Base-by-base conservation (phyloP, 2,329 filamentous ascomycete genomes). In the Fusarium torreyae region DNA sequence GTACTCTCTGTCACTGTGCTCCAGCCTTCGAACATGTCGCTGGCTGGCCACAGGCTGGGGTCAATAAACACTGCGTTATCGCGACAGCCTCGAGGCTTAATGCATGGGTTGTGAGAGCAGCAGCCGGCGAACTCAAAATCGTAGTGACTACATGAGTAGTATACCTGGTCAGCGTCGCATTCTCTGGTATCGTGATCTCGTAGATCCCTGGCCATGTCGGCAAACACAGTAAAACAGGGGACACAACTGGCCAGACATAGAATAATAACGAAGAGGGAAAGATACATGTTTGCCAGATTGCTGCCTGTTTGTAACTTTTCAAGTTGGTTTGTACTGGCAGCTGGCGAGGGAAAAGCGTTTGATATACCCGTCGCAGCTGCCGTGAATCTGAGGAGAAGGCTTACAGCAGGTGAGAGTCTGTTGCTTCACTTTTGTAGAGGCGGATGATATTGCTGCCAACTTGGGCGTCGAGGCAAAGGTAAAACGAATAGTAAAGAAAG, bases 91-190 rank as follows among this genome's bases (percentile, higher is more conserved):
- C 42, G 63, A 53, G 64, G 64, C n/a, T 42, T 51, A 31, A 63
- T 63, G 70, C 86, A 87, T 17, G 84, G 80, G 62, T 85, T 73
- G 15, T 78, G 72, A 15, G 76, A 72, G 71, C 85, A 87, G 69
- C 86, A 87, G 18, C 83, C 85, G 22, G 11, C 9, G 6, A 17
- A 70, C 4, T 51, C 58, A 66, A 82, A 85, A 33, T 67, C 64
- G 67, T 75, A 81, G 48, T 52, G 40, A 15, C 48, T 61, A 66
- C 84, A 87, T 24, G 63, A 50, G 66, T 82, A 85, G 65, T 77
- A 84, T 31, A 51, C 33, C 20, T 67, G 69, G 59, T 76, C 77
- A 9, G 58, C 5, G 8, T 74, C 63, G 48, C 83, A 84, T 48
- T 52, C 48, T 14, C 17, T 63, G 33, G 40, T 49, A 31, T 55